Base-by-base conservation (phyloP, 306 rosid genomes). In the Fragaria vesca region DNA sequence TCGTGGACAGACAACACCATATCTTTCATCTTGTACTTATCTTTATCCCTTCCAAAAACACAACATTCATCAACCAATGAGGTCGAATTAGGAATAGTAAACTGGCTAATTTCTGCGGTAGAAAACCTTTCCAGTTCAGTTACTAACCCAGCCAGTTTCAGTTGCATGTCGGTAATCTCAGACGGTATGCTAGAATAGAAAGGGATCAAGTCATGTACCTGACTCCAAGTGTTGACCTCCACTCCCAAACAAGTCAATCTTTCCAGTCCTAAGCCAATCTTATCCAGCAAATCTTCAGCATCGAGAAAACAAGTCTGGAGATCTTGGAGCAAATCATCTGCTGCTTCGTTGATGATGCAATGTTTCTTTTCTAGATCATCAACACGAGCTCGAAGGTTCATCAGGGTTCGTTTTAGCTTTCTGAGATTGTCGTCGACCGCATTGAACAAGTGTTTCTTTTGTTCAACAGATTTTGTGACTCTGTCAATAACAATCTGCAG, bases 211-310 rank as follows among this genome's bases (percentile, higher is more conserved):
- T 60, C 7, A 5, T 67, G 61, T 38, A 74, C 63, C 73, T 79
- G 58, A n/a, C 2, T 69, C 55, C 0, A 2, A 54, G 1, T 2
- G 61, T n/a, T 54, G 61, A 54, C 60, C 24, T 18, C 11, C 60
- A 54, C 61, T 20, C 0, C 32, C 21, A 7, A 18, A 15, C 61
- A 40, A 36, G 46, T 34, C 38, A 21, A 47, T 12, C 77, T 68
- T 40, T 34, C 18, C 15, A 74, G 17, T 57, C 52, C 77, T 18
- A 81, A 2, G 20, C 12, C 75, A 7, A 81, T 75, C 38, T 69
- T 74, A 26, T 75, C 80, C 24, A 76, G 48, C 0, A 81, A 48
- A 26, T 81, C 80, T 17, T 81, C 80, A 1, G 80, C 80, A 36
- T 81, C 77, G 17, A 58, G 10, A 0, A 70, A 24, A 3, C 46